Conservation (phyloP, 495 filamentous ascomycete genomes). For the Hypomontagnella submonticulosa region DNA sequence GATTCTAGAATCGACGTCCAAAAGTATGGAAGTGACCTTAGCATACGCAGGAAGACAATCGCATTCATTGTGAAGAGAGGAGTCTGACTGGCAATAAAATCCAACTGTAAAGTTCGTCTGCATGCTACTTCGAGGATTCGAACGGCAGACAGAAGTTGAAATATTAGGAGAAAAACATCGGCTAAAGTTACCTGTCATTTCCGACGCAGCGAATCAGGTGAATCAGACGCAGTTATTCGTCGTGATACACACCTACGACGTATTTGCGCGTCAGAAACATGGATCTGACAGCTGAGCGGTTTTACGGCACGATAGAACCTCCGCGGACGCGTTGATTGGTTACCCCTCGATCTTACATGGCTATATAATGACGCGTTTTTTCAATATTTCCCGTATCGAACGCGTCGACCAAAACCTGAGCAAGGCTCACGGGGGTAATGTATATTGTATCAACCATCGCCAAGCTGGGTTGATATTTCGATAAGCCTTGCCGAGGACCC, state of each 20-base stretch:
- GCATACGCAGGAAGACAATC: no score
- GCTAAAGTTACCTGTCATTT: slow-evolving; percentile 5
- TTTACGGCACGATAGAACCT: slow-evolving; percentile 24
- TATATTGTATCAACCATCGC: slow-evolving; percentile 16
- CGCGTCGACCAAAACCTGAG: slow-evolving; percentile 22
- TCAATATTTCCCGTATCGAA: slow-evolving; percentile 7
- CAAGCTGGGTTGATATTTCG: slow-evolving; percentile 29
- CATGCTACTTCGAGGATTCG: no score
- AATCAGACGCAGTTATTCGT: slow-evolving; percentile 5
- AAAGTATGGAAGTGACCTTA: no score
- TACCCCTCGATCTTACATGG: not conserved
- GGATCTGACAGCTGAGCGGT: slow-evolving; percentile 14
- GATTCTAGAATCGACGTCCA: no score
- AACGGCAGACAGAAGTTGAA: no score
- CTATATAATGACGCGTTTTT: slow-evolving; percentile 28
- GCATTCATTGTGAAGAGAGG: no score
- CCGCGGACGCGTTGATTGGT: slow-evolving; percentile 26
- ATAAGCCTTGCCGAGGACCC: slow-evolving; percentile 40
- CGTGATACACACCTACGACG: slow-evolving; percentile 30
- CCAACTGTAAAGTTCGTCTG: no score
- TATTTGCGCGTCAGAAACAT: slow-evolving; percentile 21
- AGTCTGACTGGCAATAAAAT: no score
- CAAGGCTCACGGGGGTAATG: slow-evolving; percentile 9
- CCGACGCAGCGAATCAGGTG: not conserved
- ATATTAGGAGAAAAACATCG: not conserved